A percentile compares a stretch with the other conserved stretches of the same genome.
Conservation (phyloP, 176 grass and related monocot species). For the Lolium rigidum region DNA sequence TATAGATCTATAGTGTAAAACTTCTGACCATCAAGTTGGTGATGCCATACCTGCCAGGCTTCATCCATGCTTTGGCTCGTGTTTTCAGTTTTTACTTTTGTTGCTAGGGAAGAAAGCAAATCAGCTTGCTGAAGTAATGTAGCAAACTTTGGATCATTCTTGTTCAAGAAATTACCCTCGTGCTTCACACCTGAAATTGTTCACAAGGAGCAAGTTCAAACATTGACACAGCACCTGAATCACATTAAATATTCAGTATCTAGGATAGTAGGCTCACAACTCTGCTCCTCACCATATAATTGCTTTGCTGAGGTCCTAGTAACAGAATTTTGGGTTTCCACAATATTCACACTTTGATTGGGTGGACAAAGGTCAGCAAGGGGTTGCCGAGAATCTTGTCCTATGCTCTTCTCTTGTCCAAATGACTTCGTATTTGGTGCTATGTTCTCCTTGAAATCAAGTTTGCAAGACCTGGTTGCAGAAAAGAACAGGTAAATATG, state of each 20-base stretch:
- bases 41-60: slow-evolving; percentile 78
- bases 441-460: slow-evolving; percentile 62
- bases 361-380: slow-evolving; percentile 61
- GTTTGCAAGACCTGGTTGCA: slow-evolving; percentile 52
- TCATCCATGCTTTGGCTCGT: slow-evolving; percentile 84
- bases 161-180: slow-evolving; percentile 69
- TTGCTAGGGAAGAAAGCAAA: slow-evolving; percentile 79
- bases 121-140: slow-evolving; percentile 89
- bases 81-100: slow-evolving; percentile 79
- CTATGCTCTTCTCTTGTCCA: slow-evolving; percentile 41
- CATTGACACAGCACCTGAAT: slow-evolving; percentile 7
- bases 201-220: slow-evolving; percentile 27
- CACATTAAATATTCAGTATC: slow-evolving; percentile 26
- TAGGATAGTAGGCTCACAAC: slow-evolving; percentile 28
- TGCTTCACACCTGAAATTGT: slow-evolving; percentile 60
- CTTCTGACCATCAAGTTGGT: background rate
- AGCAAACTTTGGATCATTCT: slow-evolving; percentile 85
- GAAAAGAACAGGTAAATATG: background rate
- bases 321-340: slow-evolving; percentile 39
- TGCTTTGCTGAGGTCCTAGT: slow-evolving; percentile 32
- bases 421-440: slow-evolving; percentile 42
- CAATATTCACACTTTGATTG: slow-evolving; percentile 37
- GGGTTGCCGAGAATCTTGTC: slow-evolving; percentile 59
- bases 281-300: slow-evolving; percentile 27
- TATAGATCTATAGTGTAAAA: background rate